These are phyloP conservation scores for Rhytidhysteron rufulum DNA, from an alignment of 2,329 filamentous ascomycete species.

Conservation along the genomic window DNA sequence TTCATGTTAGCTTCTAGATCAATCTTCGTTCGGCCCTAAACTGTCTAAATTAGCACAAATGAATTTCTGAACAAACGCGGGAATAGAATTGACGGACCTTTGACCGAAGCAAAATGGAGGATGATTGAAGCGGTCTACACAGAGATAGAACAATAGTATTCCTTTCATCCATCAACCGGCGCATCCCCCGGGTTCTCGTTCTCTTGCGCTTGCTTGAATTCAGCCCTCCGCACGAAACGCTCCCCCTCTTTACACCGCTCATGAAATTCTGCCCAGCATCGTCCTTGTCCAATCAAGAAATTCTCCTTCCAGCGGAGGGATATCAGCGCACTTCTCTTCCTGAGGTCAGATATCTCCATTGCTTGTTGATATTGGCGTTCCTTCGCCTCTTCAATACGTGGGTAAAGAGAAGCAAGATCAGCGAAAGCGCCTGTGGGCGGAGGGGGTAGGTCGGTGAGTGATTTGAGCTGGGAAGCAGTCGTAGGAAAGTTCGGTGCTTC, in stretches of 20 bases:
- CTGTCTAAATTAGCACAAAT: too few relatives aligned
- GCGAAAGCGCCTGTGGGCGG: conserved; percentile 44
- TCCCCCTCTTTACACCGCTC: conserved; percentile 63
- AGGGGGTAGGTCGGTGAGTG: conserved; percentile 42
- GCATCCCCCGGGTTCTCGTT: conserved; percentile 37
- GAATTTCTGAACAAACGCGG: too few relatives aligned
- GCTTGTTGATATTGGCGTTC: conserved; percentile 59
- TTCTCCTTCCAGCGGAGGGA: conserved; percentile 66
- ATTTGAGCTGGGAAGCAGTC: conserved; percentile 41
- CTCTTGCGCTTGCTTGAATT: conserved; percentile 54
- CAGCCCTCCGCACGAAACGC: conserved; percentile 60
- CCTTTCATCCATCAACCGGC: background rate
- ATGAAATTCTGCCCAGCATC: conserved; percentile 69
- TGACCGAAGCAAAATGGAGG: too few relatives aligned
- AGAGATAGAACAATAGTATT: background rate
- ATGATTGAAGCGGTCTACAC: too few relatives aligned
- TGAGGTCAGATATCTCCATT: conserved; percentile 60
- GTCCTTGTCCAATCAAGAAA: conserved; percentile 63
- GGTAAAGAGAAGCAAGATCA: conserved; percentile 54
- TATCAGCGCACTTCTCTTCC: conserved; percentile 57
- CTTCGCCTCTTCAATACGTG: conserved; percentile 60
- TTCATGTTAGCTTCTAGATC: too few relatives aligned
- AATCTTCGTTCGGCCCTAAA: too few relatives aligned
- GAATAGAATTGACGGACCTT: too few relatives aligned
- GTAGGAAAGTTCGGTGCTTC: conserved; percentile 41